Percentiles rank a stretch among this genome's conserved stretches.
Conservation (phyloP, 116 monocot species). For the Trichopus zeylanicus region DNA sequence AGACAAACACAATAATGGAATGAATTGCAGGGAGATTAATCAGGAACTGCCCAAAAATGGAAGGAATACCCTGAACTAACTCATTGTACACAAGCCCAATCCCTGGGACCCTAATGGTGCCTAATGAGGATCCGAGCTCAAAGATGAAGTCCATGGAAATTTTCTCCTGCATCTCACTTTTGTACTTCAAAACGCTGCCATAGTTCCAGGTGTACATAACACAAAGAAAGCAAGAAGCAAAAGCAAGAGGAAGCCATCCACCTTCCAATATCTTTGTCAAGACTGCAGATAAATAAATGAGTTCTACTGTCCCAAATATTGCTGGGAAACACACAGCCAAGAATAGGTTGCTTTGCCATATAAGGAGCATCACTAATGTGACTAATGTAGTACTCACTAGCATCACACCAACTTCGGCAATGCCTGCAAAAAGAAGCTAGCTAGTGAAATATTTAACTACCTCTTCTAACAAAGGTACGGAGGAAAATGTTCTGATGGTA, state of each 20-base stretch:
- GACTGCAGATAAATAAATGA: conserved; percentile 72
- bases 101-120: conserved; percentile 72
- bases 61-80: conserved; percentile 78
- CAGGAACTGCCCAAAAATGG: conserved; percentile 69
- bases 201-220: conserved; percentile 93
- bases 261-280: conserved; percentile 69
- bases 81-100: conserved; percentile 88
- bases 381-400: conserved; percentile 74
- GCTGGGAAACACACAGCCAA: conserved; percentile 51
- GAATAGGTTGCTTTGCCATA: conserved; percentile 78
- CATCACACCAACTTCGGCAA: conserved; percentile 88
- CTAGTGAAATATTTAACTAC: neutral
- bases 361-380: conserved; percentile 78
- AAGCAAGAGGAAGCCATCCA: conserved; percentile 84
- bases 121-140: conserved; percentile 64
- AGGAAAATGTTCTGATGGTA: neutral
- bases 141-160: conserved; percentile 79
- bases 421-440: conserved; percentile 22
- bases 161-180: conserved; percentile 68
- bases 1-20: conserved; percentile 70
- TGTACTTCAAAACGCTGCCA: conserved; percentile 75
- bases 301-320: conserved; percentile 63
- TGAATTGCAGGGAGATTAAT: conserved; percentile 84
- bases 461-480: neutral
- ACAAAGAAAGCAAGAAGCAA: conserved; percentile 57